Evolutionary conservation across 2,329 filamentous ascomycete genomes (phyloP).

Genomic region (Setomelanomma holmii): DNA sequence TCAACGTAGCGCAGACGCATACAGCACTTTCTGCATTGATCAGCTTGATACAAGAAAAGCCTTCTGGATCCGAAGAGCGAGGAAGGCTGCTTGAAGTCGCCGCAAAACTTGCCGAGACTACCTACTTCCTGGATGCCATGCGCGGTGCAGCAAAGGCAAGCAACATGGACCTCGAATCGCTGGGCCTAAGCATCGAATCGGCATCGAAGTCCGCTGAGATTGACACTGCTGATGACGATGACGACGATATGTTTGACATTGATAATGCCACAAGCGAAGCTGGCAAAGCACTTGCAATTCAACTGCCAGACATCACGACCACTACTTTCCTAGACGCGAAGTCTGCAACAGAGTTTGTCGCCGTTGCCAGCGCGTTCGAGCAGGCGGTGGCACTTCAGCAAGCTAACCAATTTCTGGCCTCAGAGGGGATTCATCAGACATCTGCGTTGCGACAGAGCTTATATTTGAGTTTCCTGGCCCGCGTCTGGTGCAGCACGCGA

Average conservation of each 20-base stretch:
- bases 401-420: constrained; percentile 57
- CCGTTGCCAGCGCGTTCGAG: constrained; percentile 38
- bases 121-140: constrained; percentile 62
- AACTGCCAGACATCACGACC: constrained; percentile 34
- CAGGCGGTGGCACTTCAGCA: constrained; percentile 32
- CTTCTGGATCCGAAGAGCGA: constrained; percentile 36
- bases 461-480: constrained; percentile 77
- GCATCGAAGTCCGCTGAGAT: constrained; percentile 20
- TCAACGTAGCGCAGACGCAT: constrained; percentile 69
- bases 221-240: constrained; percentile 48
- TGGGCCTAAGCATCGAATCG: constrained; percentile 49
- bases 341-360: constrained; percentile 33
- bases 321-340: constrained; percentile 35
- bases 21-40: constrained; percentile 72
- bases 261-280: constrained; percentile 52
- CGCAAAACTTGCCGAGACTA: constrained; percentile 39
- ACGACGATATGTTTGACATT: constrained; percentile 58
- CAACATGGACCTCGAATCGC: constrained; percentile 73
- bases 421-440: constrained; percentile 62
- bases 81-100: constrained; percentile 41
- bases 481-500: constrained; percentile 75
- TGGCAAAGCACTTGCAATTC: constrained; percentile 14
- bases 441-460: constrained; percentile 67
- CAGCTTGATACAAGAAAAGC: constrained; percentile 52
- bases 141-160: constrained; percentile 70